Evolutionary conservation across 176 grass and related monocot genomes (phyloP), one percentile per base, ranked within the genome.

Genomic region (Zoysia pacifica): DNA sequence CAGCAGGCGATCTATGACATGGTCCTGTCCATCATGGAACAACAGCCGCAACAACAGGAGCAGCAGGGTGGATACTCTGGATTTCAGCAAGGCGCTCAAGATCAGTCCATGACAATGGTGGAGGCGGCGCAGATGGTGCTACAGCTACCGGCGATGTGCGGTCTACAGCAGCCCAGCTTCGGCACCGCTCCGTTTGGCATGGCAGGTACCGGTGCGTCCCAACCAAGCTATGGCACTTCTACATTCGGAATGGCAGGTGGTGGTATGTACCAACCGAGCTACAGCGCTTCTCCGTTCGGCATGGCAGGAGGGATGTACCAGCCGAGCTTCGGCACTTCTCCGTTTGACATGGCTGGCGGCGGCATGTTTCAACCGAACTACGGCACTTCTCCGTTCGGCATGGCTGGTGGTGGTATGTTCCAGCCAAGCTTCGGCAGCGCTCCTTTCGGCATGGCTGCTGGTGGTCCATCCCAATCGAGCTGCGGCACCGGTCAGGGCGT

Each of bases 141-240:
- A 37, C 76, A 79, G 63, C 36, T 79, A 16, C 11, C 5, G 62
- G 10, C 9, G 3, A 67, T 13, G 16, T 79, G 76, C 62, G 76
- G 62, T 2, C 0, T 79, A 36, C 7, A 18, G 1, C 61, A 64
- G 2, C 28, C 5, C 0, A 2, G 43, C 36, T 64, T 6, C 36
- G 35, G 62, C 36, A 14, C 35, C 35, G 0, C 9, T 62, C 3
- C 56, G 3, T 60, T 19, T 6, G 43, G 55, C 10, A 19, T 56
- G 19, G 5, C 54, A 3, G 53, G 53, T 35, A 44, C 43, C 4
- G 20, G 19, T 12, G 9, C 58, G n/a, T 61, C 9, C n/a, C 58
- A 49, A 9, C 48, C 48, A 11, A 49, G 48, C 48, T 49, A 11
- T 9, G 48, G 48, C 48, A 11, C 48, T 0, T 9, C 48, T 49